Percentiles rank a stretch among this genome's conserved stretches.
Conservation (phyloP, 306 rosid species). For the Vicia villosa region DNA sequence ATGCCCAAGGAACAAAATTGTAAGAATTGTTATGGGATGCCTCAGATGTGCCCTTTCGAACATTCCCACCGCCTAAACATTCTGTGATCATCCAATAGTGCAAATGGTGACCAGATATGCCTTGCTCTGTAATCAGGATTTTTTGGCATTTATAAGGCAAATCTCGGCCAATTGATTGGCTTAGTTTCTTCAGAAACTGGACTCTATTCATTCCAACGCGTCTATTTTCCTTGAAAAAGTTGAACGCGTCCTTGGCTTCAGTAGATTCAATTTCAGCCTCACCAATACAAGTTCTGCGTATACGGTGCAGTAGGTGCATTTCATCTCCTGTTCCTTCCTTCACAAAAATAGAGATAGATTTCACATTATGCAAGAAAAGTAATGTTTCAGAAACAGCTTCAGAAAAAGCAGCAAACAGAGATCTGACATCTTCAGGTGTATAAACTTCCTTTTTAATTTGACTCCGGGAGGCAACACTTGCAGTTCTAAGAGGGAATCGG, state of each 20-base stretch:
- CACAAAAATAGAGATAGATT: constrained; percentile 76
- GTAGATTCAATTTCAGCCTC: constrained; percentile 65
- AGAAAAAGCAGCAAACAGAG: constrained; percentile 78
- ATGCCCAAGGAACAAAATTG: constrained; percentile 94
- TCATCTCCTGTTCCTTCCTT: constrained; percentile 85
- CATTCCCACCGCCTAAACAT: constrained; percentile 76
- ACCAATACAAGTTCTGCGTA: constrained; percentile 54
- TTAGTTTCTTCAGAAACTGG: constrained; percentile 72
- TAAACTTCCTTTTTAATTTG: constrained; percentile 92
- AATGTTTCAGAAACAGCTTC: constrained; percentile 86
- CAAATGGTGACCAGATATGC: constrained; percentile 52
- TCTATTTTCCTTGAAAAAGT: constrained; percentile 59
- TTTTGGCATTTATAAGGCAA: constrained; percentile 84
- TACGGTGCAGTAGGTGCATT: constrained; percentile 83
- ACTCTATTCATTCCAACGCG: constrained; percentile 68
- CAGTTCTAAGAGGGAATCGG: constrained; percentile 92
- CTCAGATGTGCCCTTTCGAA: constrained; percentile 52
- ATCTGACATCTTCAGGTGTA: constrained; percentile 79
- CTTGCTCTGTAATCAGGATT: constrained; percentile 64
- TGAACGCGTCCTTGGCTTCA: constrained; percentile 64
- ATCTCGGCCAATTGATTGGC: constrained; percentile 54
- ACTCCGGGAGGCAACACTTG: constrained; percentile 81
- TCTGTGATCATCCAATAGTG: constrained; percentile 89
- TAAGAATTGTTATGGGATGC: constrained; percentile 47
- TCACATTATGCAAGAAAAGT: constrained; percentile 80